These are phyloP conservation scores for Thraustochytrium sp. DNA, from an alignment of 352 stramenopile species.

Conservation along the genomic window DNA sequence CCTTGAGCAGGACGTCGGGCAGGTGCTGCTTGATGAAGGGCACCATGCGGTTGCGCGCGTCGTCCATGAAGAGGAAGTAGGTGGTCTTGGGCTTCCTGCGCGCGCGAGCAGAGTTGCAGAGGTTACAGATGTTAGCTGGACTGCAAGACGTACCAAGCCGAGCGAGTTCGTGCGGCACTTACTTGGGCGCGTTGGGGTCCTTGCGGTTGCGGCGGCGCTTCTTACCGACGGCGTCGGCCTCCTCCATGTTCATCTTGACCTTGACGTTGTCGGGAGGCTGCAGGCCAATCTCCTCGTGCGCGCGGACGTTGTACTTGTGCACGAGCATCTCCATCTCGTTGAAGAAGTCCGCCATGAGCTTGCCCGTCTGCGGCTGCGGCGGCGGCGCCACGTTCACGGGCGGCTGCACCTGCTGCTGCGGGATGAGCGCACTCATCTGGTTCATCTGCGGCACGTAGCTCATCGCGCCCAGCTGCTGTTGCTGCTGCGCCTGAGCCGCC, in stretches of 20 bases:
- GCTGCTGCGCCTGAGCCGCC: too few species aligned
- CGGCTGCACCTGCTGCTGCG: not conserved
- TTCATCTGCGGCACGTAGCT: too few species aligned
- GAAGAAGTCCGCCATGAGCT: slow-evolving; percentile 14
- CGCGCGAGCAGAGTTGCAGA: not conserved
- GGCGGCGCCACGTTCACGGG: not conserved
- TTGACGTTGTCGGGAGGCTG: not conserved
- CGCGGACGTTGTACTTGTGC: slow-evolving; percentile 27
- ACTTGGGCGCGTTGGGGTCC: slow-evolving; percentile 18
- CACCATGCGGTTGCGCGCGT: slow-evolving; percentile 12
- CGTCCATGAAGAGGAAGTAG: slow-evolving; percentile 28
- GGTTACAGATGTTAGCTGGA: too few species aligned
- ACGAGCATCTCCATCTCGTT: slow-evolving; percentile 3
- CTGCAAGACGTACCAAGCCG: too few species aligned
- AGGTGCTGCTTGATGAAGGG: slow-evolving; percentile 7
- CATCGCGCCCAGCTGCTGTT: too few species aligned
- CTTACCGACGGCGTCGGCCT: not conserved
- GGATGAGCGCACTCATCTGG: too few species aligned
- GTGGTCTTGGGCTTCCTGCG: slow-evolving; percentile 11
- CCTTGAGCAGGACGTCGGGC: slow-evolving; percentile 14
- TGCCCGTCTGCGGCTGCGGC: not conserved
- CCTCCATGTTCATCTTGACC: not conserved
- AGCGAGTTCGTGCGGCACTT: not conserved
- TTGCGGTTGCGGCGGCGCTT: not conserved
- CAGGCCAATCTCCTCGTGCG: slow-evolving; percentile 2